Percentiles rank a stretch among this genome's conserved stretches.
Evolutionary conservation across 148 eudicot genomes (phyloP).

Genomic region (Gaultheria prostrata): DNA sequence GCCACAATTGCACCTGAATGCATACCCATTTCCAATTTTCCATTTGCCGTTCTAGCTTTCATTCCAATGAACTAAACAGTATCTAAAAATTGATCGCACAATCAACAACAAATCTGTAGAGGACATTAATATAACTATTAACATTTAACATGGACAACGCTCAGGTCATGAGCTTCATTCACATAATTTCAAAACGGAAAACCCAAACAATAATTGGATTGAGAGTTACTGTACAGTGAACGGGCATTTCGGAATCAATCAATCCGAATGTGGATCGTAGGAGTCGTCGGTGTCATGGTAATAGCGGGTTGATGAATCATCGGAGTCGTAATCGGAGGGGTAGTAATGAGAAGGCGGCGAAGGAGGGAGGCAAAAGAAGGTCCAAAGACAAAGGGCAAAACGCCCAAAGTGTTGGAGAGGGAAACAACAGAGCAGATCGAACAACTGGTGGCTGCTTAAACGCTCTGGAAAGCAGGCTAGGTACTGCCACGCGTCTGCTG

Average conservation of each 20-base stretch:
- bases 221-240: slow-evolving; percentile 7
- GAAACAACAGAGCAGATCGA: slow-evolving; percentile 36
- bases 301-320: background rate
- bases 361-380: slow-evolving; percentile 37
- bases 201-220: background rate
- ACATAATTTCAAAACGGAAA: background rate
- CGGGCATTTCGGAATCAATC: too few species aligned
- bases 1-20: too few species aligned
- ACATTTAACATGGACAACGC: background rate
- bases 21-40: background rate
- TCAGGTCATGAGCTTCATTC: background rate
- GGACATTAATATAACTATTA: background rate
- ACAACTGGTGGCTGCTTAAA: slow-evolving; percentile 23
- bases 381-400: slow-evolving; percentile 33
- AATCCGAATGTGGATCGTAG: slow-evolving; percentile 23
- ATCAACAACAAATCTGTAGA: background rate
- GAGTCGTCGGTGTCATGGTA: background rate
- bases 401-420: slow-evolving; percentile 37
- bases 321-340: background rate
- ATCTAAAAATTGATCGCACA: background rate
- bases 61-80: background rate
- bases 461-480: slow-evolving; percentile 32
- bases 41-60: background rate
- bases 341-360: slow-evolving; percentile 8
- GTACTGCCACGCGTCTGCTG: slow-evolving; percentile 36